Evolutionary conservation across 2,329 filamentous ascomycete genomes (phyloP).

Genomic region (Elsinoe batatas): DNA sequence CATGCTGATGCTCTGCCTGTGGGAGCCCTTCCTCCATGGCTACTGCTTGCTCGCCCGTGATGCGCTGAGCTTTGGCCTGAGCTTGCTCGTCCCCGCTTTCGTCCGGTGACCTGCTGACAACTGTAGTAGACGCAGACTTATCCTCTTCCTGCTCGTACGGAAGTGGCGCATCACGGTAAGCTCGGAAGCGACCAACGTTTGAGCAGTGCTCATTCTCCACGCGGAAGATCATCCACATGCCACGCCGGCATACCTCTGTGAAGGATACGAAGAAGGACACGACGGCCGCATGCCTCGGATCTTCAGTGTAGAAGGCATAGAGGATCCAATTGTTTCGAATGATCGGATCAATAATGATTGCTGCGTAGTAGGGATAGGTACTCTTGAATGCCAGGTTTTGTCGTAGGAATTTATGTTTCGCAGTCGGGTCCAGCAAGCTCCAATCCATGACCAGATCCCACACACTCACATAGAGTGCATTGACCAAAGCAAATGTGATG

Average conservation of each 20-base stretch:
- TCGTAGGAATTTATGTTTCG: conserved; percentile 52
- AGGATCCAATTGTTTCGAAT: conserved; percentile 92
- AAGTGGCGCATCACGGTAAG: conserved; percentile 74
- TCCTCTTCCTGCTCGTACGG: conserved; percentile 51
- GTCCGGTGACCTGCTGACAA: background rate
- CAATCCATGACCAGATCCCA: conserved; percentile 98
- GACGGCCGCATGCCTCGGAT: conserved; percentile 72
- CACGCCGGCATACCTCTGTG: conserved; percentile 71
- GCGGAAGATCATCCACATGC: conserved; percentile 84
- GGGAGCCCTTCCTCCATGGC: background rate
- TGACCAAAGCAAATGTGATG: conserved; percentile 70
- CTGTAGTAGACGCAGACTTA: conserved; percentile 14
- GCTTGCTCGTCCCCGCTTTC: background rate
- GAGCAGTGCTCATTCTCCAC: conserved; percentile 97
- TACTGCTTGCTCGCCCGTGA: background rate
- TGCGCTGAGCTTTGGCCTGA: conserved; percentile 3
- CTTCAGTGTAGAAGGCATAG: conserved; percentile 72
- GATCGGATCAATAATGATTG: conserved; percentile 74
- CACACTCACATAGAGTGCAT: conserved; percentile 71
- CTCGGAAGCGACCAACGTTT: conserved; percentile 83
- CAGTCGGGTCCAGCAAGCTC: conserved; percentile 67
- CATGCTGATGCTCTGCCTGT: background rate
- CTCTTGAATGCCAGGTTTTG: conserved; percentile 70
- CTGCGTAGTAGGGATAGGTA: conserved; percentile 73
- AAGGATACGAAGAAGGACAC: conserved; percentile 71